phyloP scores from a whole-genome alignment of 495 filamentous ascomycete species.

The Daldinia vernicosa region DNA sequence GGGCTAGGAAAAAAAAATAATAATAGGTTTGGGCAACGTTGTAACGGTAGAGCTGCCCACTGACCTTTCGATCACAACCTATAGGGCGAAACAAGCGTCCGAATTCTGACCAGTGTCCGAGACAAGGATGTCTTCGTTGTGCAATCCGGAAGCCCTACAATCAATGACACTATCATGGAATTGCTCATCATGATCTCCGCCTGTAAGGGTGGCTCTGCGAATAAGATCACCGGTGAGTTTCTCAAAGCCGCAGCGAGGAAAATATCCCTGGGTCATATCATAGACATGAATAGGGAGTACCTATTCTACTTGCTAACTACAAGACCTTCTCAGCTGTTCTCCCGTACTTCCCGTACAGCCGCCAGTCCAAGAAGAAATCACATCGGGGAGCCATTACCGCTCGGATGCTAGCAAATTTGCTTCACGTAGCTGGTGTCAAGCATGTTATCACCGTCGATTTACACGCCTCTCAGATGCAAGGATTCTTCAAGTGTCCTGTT shows the following conservation, averaged over 20 bases:
- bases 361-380: slow-evolving; percentile 98
- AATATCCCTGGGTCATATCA: slow-evolving; percentile 6
- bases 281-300: slow-evolving; percentile 33
- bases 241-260: slow-evolving; percentile 2
- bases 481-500: slow-evolving; percentile 97
- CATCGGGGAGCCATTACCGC: slow-evolving; percentile 97
- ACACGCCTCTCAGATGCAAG: slow-evolving; percentile 97
- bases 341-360: slow-evolving; percentile 98
- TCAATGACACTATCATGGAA: slow-evolving; percentile 99
- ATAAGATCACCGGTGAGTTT: slow-evolving; percentile 90
- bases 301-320: slow-evolving; percentile 39
- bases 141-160: slow-evolving; percentile 94
- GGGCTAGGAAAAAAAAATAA: slow-evolving; percentile 53
- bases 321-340: slow-evolving; percentile 77
- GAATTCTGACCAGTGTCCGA: slow-evolving; percentile 90
- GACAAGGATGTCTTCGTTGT: slow-evolving; percentile 99
- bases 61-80: slow-evolving; percentile 73
- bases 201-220: slow-evolving; percentile 96
- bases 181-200: slow-evolving; percentile 98
- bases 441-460: slow-evolving; percentile 98
- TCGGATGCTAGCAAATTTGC: slow-evolving; percentile 93
- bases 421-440: slow-evolving; percentile 91
- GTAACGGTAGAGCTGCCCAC: slow-evolving; percentile 75
- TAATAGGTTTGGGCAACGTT: slow-evolving; percentile 79
- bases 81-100: slow-evolving; percentile 95